These are phyloP conservation scores for Venturia nashicola DNA, from an alignment of 2,329 filamentous ascomycete species.

Conservation along the genomic window DNA sequence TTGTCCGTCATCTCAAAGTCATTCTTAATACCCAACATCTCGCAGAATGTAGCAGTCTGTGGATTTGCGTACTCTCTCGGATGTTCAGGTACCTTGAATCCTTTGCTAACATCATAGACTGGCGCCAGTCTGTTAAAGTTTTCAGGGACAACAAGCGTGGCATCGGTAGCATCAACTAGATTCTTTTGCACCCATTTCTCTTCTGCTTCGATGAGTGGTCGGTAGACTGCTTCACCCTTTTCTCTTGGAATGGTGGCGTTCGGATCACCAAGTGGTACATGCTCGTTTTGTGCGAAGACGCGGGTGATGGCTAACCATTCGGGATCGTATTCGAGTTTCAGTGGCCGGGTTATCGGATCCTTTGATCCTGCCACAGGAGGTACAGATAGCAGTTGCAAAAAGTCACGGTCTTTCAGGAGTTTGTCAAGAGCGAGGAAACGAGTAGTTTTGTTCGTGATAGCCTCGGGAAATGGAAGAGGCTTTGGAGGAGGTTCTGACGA, in stretches of 20 bases:
- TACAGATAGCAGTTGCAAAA: slow-evolving; percentile 66
- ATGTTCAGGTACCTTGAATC: slow-evolving; percentile 41
- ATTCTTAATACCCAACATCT: slow-evolving; percentile 64
- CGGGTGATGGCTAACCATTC: slow-evolving; percentile 95
- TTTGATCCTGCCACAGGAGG: slow-evolving; percentile 28
- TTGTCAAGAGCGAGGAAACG: slow-evolving; percentile 88
- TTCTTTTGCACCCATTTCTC: slow-evolving; percentile 72
- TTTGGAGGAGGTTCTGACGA: neutral
- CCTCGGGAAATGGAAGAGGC: slow-evolving; percentile 45
- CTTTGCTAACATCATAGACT: slow-evolving; percentile 46
- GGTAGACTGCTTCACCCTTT: slow-evolving; percentile 57
- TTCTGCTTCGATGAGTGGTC: slow-evolving; percentile 54
- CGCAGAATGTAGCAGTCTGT: slow-evolving; percentile 74
- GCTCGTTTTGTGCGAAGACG: slow-evolving; percentile 52
- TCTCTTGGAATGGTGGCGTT: slow-evolving; percentile 43
- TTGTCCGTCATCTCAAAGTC: slow-evolving; percentile 61
- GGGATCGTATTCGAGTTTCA: slow-evolving; percentile 66
- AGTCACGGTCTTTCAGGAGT: slow-evolving; percentile 66
- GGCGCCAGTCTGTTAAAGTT: slow-evolving; percentile 73
- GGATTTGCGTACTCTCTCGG: slow-evolving; percentile 76
- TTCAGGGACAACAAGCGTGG: slow-evolving; percentile 56
- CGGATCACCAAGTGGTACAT: slow-evolving; percentile 50
- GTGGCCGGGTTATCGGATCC: slow-evolving; percentile 31
- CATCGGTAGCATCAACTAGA: slow-evolving; percentile 43
- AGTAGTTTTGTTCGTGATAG: slow-evolving; percentile 67